Evolutionary conservation across 768 basidiomycete genomes (phyloP), one percentile per base, ranked within the genome.

Genomic region (Auriscalpium microsporum): DNA sequence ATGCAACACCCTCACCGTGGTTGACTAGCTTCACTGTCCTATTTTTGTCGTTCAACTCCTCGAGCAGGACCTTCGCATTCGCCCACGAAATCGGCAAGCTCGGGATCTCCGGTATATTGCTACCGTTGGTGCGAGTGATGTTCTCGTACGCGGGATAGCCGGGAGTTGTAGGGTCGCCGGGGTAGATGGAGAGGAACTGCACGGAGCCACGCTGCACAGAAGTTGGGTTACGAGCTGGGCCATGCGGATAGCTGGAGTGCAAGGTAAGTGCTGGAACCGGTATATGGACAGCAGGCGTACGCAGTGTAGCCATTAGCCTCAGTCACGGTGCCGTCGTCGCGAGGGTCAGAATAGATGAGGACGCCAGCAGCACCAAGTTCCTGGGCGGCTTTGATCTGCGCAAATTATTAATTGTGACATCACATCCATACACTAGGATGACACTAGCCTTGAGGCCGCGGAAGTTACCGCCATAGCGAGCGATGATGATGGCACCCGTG

Each of bases 31-130:
- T 73, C 21, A 87, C 71, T 10, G 72, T 72, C 14, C 69, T 72
- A 50, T 77, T 65, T 65, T 69, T 28, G 56, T 76, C 78, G 42
- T 72, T 65, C 23, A 83, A 66, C 50, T 77, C 73, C 46, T 73
- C 65, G 35, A 87, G 67, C 4, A 90, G 68, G 9, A 77, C 75
- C 51, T 80, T 67, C 0, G 91, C 94, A 64, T 94, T 95, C 47
- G 75, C 71, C 85, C 90, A 94, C 0, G 87, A 90, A 59, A 96
- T 81, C 1, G 95, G 95, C n/a, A 97, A 69, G 63, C 90, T 92
- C 1, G 90, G 90, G 57, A 93, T 92, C 16, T 65, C 68, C 2
- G 90, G 88, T 38, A 86, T 78, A 61, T 85, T 89, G 45, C 68
- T 71, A 21, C 73, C 80, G 17, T 80, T 77, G 11, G 69, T 72